Percentiles rank a stretch among this genome's conserved stretches.
These are phyloP conservation scores for Porodaedalea pini DNA, from an alignment of 1,284 basidiomycete species.

Conservation along the genomic window DNA sequence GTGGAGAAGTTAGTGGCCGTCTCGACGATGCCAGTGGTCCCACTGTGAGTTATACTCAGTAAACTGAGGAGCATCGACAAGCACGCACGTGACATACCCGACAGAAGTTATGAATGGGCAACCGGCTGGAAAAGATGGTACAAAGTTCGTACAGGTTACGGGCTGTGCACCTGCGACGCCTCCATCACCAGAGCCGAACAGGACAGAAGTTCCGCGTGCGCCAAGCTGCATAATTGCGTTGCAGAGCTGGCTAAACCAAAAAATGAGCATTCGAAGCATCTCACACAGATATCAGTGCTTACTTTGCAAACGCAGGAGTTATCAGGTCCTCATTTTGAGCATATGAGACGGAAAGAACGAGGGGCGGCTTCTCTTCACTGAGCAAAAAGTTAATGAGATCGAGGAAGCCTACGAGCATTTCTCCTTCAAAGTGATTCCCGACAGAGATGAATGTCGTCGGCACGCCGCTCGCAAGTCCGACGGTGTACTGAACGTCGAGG, in stretches of 20 bases:
- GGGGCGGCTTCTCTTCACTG: slow-evolving; percentile 27
- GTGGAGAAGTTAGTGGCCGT: slow-evolving; percentile 34
- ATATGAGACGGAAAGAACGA: slow-evolving; percentile 30
- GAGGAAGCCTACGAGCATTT: slow-evolving; percentile 29
- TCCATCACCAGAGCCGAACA: slow-evolving; percentile 38
- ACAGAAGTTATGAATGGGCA: slow-evolving; percentile 30
- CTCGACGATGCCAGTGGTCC: slow-evolving; percentile 30
- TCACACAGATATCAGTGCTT: slow-evolving; percentile 7
- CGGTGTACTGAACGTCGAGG: slow-evolving; percentile 38
- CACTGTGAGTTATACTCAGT: slow-evolving; percentile 26
- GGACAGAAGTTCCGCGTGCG: slow-evolving; percentile 35
- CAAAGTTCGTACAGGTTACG: slow-evolving; percentile 30
- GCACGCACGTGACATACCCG: slow-evolving; percentile 24
- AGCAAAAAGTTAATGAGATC: slow-evolving; percentile 34
- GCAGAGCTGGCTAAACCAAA: slow-evolving; percentile 38
- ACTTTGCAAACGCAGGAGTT: slow-evolving; percentile 26
- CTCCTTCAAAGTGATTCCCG: slow-evolving; percentile 20
- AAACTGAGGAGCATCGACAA: slow-evolving; percentile 22
- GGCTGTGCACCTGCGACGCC: slow-evolving; percentile 37
- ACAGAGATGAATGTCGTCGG: slow-evolving; percentile 27
- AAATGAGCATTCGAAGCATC: too few species aligned
- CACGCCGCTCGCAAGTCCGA: slow-evolving; percentile 27
- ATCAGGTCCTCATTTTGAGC: slow-evolving; percentile 28
- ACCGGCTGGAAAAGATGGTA: slow-evolving; percentile 34
- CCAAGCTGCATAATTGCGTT: slow-evolving; percentile 34